Evolutionary conservation across 2,329 filamentous ascomycete genomes (phyloP).

Genomic region (Dothidotthia symphoricarpi): DNA sequence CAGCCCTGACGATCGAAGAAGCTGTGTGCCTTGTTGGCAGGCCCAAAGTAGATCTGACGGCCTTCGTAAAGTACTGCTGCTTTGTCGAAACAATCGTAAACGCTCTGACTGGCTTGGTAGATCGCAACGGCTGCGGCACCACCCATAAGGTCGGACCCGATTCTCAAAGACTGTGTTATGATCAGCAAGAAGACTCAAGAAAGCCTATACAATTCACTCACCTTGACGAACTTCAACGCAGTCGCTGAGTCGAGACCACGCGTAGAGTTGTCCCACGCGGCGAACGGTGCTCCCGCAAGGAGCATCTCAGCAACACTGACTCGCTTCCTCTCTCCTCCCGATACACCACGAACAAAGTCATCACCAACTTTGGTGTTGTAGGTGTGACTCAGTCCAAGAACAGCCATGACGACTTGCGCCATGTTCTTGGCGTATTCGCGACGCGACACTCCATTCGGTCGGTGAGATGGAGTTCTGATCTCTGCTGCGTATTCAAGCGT

Average conservation of each 20-base stretch:
- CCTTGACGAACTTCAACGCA: constrained; percentile 58
- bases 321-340: constrained; percentile 61
- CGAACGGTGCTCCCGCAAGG: constrained; percentile 42
- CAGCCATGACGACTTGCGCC: constrained; percentile 53
- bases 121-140: constrained; percentile 58
- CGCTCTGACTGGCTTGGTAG: constrained; percentile 52
- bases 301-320: constrained; percentile 59
- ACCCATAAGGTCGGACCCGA: constrained; percentile 51
- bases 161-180: constrained; percentile 43
- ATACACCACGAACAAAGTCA: constrained; percentile 61
- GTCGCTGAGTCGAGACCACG: constrained; percentile 47
- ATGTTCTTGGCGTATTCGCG: constrained; percentile 49
- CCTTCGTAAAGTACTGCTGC: constrained; percentile 73
- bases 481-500: constrained; percentile 58
- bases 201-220: not conserved
- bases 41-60: constrained; percentile 73
- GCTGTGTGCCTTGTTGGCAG: constrained; percentile 55
- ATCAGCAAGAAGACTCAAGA: not conserved
- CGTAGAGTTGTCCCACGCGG: constrained; percentile 49
- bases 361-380: constrained; percentile 56
- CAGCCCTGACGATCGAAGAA: constrained; percentile 72
- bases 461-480: constrained; percentile 50
- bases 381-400: constrained; percentile 57
- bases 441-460: constrained; percentile 39
- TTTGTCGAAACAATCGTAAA: constrained; percentile 70